Conservation (phyloP, 495 filamentous ascomycete genomes). For the Aspergillus nanangensis region DNA sequence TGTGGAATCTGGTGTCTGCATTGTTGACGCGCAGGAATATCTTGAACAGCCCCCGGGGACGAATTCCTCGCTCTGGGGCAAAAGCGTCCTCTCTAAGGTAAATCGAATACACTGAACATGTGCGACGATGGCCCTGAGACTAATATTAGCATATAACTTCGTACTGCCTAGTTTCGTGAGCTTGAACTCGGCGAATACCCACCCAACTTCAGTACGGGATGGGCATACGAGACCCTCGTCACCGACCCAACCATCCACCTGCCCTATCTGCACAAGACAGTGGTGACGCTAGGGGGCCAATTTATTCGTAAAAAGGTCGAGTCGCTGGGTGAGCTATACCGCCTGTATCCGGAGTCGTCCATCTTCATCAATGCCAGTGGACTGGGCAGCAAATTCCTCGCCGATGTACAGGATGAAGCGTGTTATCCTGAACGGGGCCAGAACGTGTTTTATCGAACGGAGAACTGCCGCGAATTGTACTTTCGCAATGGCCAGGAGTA, state of each 20-base stretch:
- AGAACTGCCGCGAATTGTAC: slow-evolving; percentile 29
- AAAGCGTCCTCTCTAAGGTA: slow-evolving; percentile 36
- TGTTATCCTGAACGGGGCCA: slow-evolving; percentile 42
- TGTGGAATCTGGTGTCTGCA: slow-evolving; percentile 31
- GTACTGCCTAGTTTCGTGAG: slow-evolving; percentile 38
- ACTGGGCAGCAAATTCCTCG: slow-evolving; percentile 30
- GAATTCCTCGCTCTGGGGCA: slow-evolving; percentile 37
- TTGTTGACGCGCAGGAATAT: slow-evolving; percentile 35
- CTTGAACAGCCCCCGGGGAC: slow-evolving; percentile 30
- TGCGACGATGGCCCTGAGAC: slow-evolving; percentile 1
- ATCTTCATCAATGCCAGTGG: slow-evolving; percentile 45
- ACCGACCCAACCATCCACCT: slow-evolving; percentile 40
- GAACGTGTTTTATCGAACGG: slow-evolving; percentile 35
- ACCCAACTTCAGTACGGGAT: slow-evolving; percentile 29
- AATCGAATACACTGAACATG: neutral
- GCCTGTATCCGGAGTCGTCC: slow-evolving; percentile 32
- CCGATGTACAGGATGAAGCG: slow-evolving; percentile 32
- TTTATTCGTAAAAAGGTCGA: slow-evolving; percentile 36
- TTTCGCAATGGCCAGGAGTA: slow-evolving; percentile 45
- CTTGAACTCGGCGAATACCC: slow-evolving; percentile 32
- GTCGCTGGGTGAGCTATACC: slow-evolving; percentile 34
- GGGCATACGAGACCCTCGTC: slow-evolving; percentile 38
- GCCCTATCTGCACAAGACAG: slow-evolving; percentile 30
- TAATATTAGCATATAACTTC: neutral
- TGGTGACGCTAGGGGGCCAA: slow-evolving; percentile 28